These are phyloP conservation scores for Nymphaea colorata DNA, from an alignment of 164 flowering plant genomes.

Conservation along the genomic window DNA sequence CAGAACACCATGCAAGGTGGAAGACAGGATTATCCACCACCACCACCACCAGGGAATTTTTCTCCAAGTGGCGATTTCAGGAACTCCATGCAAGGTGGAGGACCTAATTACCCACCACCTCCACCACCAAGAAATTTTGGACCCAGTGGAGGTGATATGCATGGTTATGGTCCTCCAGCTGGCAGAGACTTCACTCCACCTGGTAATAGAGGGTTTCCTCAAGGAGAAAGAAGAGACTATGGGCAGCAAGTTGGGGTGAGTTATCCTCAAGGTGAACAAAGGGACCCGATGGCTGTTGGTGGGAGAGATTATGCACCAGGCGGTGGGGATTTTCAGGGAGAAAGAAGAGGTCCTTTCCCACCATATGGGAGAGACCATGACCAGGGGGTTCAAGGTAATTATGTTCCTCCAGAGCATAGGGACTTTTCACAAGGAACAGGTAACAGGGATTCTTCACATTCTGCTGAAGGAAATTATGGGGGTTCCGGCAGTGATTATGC, in stretches of 20 bases:
- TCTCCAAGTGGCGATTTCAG: conserved; percentile 7
- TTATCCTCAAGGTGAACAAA: conserved; percentile 16
- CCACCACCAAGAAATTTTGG: not conserved
- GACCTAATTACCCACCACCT: conserved; percentile 14
- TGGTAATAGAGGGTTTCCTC: conserved; percentile 15
- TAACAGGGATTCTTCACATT: not conserved
- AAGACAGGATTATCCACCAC: conserved; percentile 19
- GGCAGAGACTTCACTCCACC: conserved; percentile 14
- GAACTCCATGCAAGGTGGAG: conserved; percentile 20
- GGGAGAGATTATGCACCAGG: conserved; percentile 4
- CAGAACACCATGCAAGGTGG: conserved; percentile 19
- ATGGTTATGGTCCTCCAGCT: conserved; percentile 18
- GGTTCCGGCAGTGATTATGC: conserved; percentile 11
- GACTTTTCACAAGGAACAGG: conserved; percentile 9
- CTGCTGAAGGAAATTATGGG: conserved; percentile 13
- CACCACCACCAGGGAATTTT: not conserved
- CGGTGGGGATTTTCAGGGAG: conserved; percentile 13
- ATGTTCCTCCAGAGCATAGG: conserved; percentile 19
- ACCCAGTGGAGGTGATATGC: not conserved
- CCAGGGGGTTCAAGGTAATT: conserved; percentile 8
- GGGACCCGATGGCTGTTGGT: conserved; percentile 7
- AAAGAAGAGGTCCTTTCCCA: conserved; percentile 13
- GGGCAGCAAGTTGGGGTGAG: conserved; percentile 12
- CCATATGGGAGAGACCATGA: conserved; percentile 2
- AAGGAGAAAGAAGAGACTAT: conserved; percentile 15